These are phyloP conservation scores for Vitis labrusca DNA, from an alignment of 164 flowering plant species.

Conservation along the genomic window DNA sequence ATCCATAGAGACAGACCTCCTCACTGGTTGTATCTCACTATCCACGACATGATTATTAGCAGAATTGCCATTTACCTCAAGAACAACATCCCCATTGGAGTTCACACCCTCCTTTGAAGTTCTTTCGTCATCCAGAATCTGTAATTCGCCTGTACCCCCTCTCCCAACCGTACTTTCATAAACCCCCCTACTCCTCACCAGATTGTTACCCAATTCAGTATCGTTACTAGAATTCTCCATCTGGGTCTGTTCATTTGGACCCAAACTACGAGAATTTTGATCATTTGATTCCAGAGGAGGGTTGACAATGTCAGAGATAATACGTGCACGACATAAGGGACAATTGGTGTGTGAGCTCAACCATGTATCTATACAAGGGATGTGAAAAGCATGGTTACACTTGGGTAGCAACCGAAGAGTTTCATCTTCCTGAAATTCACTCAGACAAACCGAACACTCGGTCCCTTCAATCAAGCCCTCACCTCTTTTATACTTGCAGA, in stretches of 20 bases:
- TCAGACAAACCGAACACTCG: slow-evolving; percentile 68
- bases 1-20: slow-evolving; percentile 28
- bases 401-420: slow-evolving; percentile 61
- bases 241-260: slow-evolving; percentile 12
- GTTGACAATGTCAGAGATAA: slow-evolving; percentile 18
- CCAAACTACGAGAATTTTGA: slow-evolving; percentile 9
- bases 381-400: slow-evolving; percentile 74
- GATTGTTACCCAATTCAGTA: slow-evolving; percentile 12
- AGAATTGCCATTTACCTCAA: not conserved
- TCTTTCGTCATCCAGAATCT: not conserved
- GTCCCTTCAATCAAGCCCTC: slow-evolving; percentile 56
- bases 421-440: slow-evolving; percentile 59
- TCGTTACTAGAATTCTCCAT: slow-evolving; percentile 23
- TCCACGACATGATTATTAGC: not conserved
- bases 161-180: slow-evolving; percentile 11
- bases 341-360: slow-evolving; percentile 60
- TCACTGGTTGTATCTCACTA: not conserved
- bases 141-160: slow-evolving; percentile 19
- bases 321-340: slow-evolving; percentile 60
- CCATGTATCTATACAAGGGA: slow-evolving; percentile 79
- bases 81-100: not conserved
- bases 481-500: slow-evolving; percentile 36
- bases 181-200: not conserved
- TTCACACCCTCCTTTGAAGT: slow-evolving; percentile 7
- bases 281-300: slow-evolving; percentile 4